phyloP scores from a whole-genome alignment of 2,329 filamentous ascomycete genomes.

The Penicillium sp. region DNA sequence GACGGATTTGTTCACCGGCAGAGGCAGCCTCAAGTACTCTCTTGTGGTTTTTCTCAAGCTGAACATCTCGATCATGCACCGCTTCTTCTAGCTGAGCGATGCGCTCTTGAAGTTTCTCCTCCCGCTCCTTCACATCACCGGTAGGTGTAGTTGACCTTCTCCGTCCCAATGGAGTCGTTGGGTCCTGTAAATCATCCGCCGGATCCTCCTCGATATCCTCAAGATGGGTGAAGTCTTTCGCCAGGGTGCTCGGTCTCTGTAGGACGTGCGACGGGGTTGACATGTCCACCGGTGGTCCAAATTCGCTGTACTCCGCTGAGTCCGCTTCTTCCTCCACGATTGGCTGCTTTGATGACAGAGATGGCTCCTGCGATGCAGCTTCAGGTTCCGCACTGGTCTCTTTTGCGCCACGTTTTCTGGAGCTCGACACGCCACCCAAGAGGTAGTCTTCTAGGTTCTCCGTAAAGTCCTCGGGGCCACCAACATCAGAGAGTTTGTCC shows the following conservation, averaged over 20 bases:
- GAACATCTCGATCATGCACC: slow-evolving; percentile 32
- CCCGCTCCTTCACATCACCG: slow-evolving; percentile 14
- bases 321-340: slow-evolving; percentile 29
- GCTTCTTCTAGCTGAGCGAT: slow-evolving; percentile 30
- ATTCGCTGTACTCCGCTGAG: slow-evolving; percentile 38
- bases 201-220: slow-evolving; percentile 37
- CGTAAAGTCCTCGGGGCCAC: slow-evolving; percentile 41
- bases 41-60: slow-evolving; percentile 28
- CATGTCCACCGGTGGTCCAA: slow-evolving; percentile 41
- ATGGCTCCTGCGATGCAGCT: slow-evolving; percentile 14
- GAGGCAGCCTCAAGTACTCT: slow-evolving; percentile 34
- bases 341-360: slow-evolving; percentile 22
- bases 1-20: slow-evolving; percentile 35
- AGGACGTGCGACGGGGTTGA: slow-evolving; percentile 41
- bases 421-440: slow-evolving; percentile 24
- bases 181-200: slow-evolving; percentile 18
- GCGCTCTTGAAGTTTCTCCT: slow-evolving; percentile 27
- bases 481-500: slow-evolving; percentile 35
- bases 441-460: slow-evolving; percentile 40
- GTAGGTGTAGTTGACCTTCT: slow-evolving; percentile 19
- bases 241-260: slow-evolving; percentile 23
- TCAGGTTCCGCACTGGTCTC: slow-evolving; percentile 7
- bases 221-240: slow-evolving; percentile 31
- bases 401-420: slow-evolving; percentile 12
- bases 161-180: slow-evolving; percentile 25